Conservation (phyloP, 148 eudicot species). For the Rhododendron ovatum region DNA sequence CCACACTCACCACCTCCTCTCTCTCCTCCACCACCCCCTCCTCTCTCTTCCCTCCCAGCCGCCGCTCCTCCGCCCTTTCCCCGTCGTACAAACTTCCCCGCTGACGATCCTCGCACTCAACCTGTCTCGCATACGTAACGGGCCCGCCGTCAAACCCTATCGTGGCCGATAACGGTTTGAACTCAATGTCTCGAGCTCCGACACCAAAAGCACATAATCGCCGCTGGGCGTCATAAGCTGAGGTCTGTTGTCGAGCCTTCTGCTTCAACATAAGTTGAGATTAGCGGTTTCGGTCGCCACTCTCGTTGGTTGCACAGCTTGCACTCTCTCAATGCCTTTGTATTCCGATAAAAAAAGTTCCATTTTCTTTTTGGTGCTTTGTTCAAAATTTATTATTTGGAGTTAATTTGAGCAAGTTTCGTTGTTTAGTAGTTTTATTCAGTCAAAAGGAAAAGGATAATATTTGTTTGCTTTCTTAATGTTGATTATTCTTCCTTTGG, state of each 20-base stretch:
- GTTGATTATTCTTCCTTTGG: no score
- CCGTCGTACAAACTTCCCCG: background rate
- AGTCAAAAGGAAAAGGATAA: background rate
- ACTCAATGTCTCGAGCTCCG: slow-evolving; percentile 15
- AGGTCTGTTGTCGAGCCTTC: slow-evolving; percentile 56
- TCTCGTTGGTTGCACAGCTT: slow-evolving; percentile 59
- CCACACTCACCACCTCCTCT: background rate
- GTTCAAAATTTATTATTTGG: background rate
- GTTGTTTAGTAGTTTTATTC: background rate
- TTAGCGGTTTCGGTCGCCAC: slow-evolving; percentile 39
- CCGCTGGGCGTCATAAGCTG: slow-evolving; percentile 50
- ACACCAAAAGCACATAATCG: slow-evolving; percentile 14
- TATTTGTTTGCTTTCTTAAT: no score
- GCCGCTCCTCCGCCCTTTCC: slow-evolving; percentile 14
- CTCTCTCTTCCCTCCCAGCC: background rate
- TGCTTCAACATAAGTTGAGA: slow-evolving; percentile 53
- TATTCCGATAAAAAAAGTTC: slow-evolving; percentile 40
- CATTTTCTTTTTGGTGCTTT: background rate
- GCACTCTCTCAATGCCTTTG: slow-evolving; percentile 12
- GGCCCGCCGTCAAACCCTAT: slow-evolving; percentile 67
- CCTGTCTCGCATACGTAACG: slow-evolving; percentile 43
- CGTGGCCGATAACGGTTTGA: slow-evolving; percentile 38
- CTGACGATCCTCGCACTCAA: background rate
- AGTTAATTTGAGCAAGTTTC: background rate
- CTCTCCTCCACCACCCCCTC: slow-evolving; percentile 27